These are phyloP conservation scores for Saxispiralis lemnorum DNA, from an alignment of 495 filamentous ascomycete genomes.

Conservation along the genomic window DNA sequence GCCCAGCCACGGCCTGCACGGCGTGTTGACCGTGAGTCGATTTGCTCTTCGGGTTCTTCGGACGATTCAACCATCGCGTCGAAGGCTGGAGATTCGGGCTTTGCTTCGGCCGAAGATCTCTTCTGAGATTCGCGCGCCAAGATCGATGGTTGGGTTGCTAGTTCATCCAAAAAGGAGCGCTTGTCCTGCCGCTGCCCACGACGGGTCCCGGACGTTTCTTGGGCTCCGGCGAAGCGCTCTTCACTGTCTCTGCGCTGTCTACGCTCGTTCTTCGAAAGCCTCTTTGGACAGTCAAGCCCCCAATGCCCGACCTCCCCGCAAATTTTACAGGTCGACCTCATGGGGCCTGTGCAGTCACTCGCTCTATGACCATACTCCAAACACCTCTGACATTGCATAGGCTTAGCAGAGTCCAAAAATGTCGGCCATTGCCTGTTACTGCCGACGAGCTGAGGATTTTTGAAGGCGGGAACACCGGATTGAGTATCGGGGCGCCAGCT, in stretches of 20 bases:
- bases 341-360: conserved; percentile 4
- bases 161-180: no score
- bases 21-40: background rate
- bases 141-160: no score
- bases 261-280: background rate
- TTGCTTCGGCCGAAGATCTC: no score
- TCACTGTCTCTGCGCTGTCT: background rate
- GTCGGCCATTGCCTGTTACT: no score
- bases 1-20: background rate
- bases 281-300: conserved; percentile 6
- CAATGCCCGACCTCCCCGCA: conserved; percentile 11
- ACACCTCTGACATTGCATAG: conserved; percentile 1
- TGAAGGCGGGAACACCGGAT: no score
- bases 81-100: no score
- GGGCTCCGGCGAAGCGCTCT: conserved; percentile 1
- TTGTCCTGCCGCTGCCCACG: no score
- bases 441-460: no score
- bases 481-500: background rate
- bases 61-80: no score
- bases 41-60: background rate
- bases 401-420: no score
- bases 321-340: background rate
- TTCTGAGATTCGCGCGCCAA: no score
- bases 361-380: conserved; percentile 11
- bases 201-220: background rate